phyloP scores from a whole-genome alignment of 1,139 yeast species.

The Hansenula sp. region DNA sequence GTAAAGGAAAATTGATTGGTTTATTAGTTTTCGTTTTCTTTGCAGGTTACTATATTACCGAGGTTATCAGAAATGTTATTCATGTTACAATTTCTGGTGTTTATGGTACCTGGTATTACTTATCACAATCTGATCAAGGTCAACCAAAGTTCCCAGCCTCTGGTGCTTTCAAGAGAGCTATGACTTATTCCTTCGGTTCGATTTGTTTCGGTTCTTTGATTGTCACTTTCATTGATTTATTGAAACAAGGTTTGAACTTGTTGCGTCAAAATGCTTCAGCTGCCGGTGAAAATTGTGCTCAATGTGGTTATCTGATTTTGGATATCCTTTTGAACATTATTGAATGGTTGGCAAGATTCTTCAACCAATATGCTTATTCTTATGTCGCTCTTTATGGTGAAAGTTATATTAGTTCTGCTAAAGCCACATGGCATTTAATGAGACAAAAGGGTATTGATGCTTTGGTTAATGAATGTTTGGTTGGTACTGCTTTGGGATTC shows the following conservation, averaged over 20 bases:
- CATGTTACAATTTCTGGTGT: conserved; percentile 85
- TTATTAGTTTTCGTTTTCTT: conserved; percentile 65
- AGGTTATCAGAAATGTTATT: conserved; percentile 78
- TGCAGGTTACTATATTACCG: conserved; percentile 84
- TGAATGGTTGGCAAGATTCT: conserved; percentile 80
- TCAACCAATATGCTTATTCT: conserved; percentile 88
- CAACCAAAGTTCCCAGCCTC: conserved; percentile 77
- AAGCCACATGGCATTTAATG: conserved; percentile 76
- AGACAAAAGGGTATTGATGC: conserved; percentile 84
- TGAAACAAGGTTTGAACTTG: conserved; percentile 46
- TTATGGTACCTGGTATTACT: conserved; percentile 89
- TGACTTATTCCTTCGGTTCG: conserved; percentile 87
- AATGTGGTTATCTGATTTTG: conserved; percentile 49
- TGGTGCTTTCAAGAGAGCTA: conserved; percentile 77
- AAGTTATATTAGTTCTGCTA: conserved; percentile 70
- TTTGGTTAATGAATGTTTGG: conserved; percentile 77
- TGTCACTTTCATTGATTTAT: conserved; percentile 69
- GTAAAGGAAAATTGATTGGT: conserved; percentile 66
- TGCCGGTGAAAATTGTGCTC: conserved; percentile 52
- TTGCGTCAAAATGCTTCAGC: conserved; percentile 51
- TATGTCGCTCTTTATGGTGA: conserved; percentile 87
- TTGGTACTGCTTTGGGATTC: conserved; percentile 70
- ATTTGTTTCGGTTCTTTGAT: conserved; percentile 84
- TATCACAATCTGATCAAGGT: conserved; percentile 74
- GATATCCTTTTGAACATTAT: conserved; percentile 62